Conservation (phyloP, 768 basidiomycete species). For the Tulasnella sp. region DNA sequence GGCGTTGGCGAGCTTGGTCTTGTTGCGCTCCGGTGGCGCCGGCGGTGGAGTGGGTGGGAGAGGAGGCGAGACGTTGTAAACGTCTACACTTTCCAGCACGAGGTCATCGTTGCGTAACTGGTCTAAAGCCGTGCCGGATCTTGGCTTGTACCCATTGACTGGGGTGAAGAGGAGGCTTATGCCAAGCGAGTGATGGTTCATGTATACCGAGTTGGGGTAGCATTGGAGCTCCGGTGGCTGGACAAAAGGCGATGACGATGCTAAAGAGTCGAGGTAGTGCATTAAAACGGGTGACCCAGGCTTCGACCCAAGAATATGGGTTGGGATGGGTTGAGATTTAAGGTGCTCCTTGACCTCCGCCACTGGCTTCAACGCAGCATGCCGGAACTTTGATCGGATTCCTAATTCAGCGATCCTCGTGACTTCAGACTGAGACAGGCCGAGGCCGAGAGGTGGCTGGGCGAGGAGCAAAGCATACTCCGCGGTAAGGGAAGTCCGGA, state of each 20-base stretch:
- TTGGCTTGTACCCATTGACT: slow-evolving; percentile 50
- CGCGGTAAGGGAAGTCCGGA: slow-evolving; percentile 58
- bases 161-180: slow-evolving; percentile 73
- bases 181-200: slow-evolving; percentile 73
- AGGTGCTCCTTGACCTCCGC: not conserved
- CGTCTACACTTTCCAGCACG: slow-evolving; percentile 60
- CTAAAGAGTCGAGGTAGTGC: not conserved
- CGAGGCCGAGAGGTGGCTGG: slow-evolving; percentile 57
- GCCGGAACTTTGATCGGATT: slow-evolving; percentile 34
- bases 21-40: slow-evolving; percentile 19
- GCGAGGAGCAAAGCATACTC: slow-evolving; percentile 79
- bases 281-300: not conserved
- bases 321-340: not conserved
- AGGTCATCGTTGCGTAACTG: slow-evolving; percentile 31
- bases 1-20: slow-evolving; percentile 25
- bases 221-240: slow-evolving; percentile 56
- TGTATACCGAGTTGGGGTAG: slow-evolving; percentile 75
- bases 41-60: slow-evolving; percentile 23
- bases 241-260: not conserved
- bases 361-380: not conserved
- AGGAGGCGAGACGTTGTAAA: slow-evolving; percentile 61
- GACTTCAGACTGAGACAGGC: slow-evolving; percentile 50
- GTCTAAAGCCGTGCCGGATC: slow-evolving; percentile 32
- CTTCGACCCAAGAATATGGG: not conserved
- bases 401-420: slow-evolving; percentile 48